A percentile compares a stretch with the other conserved stretches of the same genome.
Conservation (phyloP, 2,329 filamentous ascomycete species). For the Penicillium corylophilum region DNA sequence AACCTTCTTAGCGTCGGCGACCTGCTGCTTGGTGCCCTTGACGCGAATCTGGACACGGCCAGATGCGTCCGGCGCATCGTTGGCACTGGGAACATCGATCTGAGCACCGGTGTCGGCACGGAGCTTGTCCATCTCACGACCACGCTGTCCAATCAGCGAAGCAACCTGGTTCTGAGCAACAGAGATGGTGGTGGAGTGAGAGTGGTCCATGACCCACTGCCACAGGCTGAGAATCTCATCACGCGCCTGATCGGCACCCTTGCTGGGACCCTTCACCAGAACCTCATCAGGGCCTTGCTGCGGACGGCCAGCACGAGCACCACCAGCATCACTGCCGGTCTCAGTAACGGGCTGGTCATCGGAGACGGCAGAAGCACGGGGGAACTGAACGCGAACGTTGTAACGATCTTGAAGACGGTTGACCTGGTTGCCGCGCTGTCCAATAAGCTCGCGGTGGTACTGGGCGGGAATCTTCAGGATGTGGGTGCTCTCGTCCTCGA, state of each 20-base stretch:
- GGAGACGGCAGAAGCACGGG: constrained; percentile 52
- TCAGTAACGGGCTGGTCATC: constrained; percentile 73
- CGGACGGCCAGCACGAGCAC: constrained; percentile 59
- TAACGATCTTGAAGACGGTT: constrained; percentile 91
- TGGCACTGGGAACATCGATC: constrained; percentile 84
- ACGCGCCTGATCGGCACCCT: constrained; percentile 85
- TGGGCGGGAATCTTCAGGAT: constrained; percentile 87
- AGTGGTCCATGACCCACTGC: constrained; percentile 88
- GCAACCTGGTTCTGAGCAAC: constrained; percentile 91
- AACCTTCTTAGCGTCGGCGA: constrained; percentile 86
- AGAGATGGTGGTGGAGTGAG: constrained; percentile 72
- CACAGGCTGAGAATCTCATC: constrained; percentile 87
- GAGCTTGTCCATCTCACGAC: constrained; percentile 85
- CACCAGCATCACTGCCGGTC: constrained; percentile 64
- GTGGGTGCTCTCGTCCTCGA: constrained; percentile 89
- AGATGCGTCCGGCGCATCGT: constrained; percentile 64
- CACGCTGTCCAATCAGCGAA: constrained; percentile 88
- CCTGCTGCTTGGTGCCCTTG: constrained; percentile 88
- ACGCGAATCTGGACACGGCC: constrained; percentile 81
- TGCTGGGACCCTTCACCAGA: constrained; percentile 84
- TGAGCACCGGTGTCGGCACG: constrained; percentile 80
- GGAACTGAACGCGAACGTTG: constrained; percentile 94
- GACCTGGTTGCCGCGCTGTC: constrained; percentile 80
- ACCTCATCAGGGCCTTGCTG: constrained; percentile 86
- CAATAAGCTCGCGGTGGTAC: constrained; percentile 92